Conservation (phyloP, 345 rosid genomes). For the Ceriops zippeliana region DNA sequence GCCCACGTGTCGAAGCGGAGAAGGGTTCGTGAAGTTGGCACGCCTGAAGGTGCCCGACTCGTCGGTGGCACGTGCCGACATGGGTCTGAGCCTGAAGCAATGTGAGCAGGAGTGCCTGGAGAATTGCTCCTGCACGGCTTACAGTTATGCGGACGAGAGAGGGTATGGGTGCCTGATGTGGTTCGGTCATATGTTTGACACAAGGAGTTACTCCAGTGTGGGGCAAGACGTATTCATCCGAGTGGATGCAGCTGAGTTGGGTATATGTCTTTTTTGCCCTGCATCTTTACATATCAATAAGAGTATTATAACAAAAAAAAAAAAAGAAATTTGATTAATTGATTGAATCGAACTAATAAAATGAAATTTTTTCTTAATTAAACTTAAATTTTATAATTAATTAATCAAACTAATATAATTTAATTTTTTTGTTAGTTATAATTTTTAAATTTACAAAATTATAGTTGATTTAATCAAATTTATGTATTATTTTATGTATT, state of each 20-base stretch:
- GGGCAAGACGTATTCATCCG: slow-evolving; percentile 18
- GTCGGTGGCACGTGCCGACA: neutral
- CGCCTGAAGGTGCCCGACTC: slow-evolving; percentile 28
- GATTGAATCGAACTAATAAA: too few relatives aligned
- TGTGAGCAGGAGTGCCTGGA: slow-evolving; percentile 28
- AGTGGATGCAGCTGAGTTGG: slow-evolving; percentile 8
- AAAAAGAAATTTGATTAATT: too few relatives aligned
- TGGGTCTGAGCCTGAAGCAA: slow-evolving; percentile 11
- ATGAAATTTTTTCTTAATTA: too few relatives aligned
- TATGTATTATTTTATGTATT: too few relatives aligned
- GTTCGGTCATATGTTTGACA: slow-evolving; percentile 30
- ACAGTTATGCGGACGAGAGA: slow-evolving; percentile 17
- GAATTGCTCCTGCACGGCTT: slow-evolving; percentile 36
- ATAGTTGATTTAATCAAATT: too few relatives aligned
- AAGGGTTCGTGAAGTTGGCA: slow-evolving; percentile 21
- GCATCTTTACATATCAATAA: too few relatives aligned
- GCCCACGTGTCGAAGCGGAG: slow-evolving; percentile 24
- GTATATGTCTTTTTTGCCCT: too few relatives aligned
- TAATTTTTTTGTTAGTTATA: too few relatives aligned
- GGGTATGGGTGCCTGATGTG: slow-evolving; percentile 33
- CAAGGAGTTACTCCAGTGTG: neutral
- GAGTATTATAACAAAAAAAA: too few relatives aligned
- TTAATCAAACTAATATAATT: too few relatives aligned
- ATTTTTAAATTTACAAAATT: too few relatives aligned
- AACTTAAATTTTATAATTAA: too few relatives aligned